A percentile compares a stretch with the other conserved stretches of the same genome.
phyloP scores from a whole-genome alignment of 1,284 basidiomycete genomes.

The Irpex sp. region DNA sequence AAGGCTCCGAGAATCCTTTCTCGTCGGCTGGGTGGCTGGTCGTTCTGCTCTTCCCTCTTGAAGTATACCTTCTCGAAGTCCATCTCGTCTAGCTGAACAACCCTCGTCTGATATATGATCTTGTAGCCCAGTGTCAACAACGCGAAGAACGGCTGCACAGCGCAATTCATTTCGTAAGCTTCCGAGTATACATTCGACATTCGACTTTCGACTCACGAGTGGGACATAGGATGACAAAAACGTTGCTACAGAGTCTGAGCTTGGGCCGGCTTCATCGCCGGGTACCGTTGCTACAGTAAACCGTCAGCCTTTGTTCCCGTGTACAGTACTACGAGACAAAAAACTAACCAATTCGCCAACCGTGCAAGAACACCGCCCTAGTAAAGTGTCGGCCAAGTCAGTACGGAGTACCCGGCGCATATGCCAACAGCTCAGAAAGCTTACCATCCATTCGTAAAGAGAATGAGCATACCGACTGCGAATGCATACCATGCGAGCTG shows the following conservation, averaged over 20 bases:
- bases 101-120: slow-evolving; percentile 25
- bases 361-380: slow-evolving; percentile 24
- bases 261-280: slow-evolving; percentile 2
- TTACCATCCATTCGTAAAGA: slow-evolving; percentile 25
- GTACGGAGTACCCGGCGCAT: no score
- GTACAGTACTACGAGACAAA: background rate
- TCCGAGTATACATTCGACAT: no score
- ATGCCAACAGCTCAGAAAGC: background rate
- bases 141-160: slow-evolving; percentile 21
- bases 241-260: slow-evolving; percentile 15
- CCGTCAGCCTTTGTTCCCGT: background rate
- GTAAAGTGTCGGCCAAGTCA: background rate
- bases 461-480: slow-evolving; percentile 19
- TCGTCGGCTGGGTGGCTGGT: background rate
- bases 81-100: slow-evolving; percentile 24
- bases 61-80: slow-evolving; percentile 12
- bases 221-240: slow-evolving; percentile 26
- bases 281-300: slow-evolving; percentile 2
- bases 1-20: background rate
- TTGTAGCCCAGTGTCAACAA: slow-evolving; percentile 27
- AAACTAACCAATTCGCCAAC: slow-evolving; percentile 22
- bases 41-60: background rate
- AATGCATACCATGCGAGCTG: slow-evolving; percentile 26
- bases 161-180: background rate
- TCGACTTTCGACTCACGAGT: slow-evolving; percentile 13